A percentile compares a stretch with the other conserved stretches of the same genome.
phyloP scores from a whole-genome alignment of 1,284 basidiomycete species.

The Xerocomus nothofagi region DNA sequence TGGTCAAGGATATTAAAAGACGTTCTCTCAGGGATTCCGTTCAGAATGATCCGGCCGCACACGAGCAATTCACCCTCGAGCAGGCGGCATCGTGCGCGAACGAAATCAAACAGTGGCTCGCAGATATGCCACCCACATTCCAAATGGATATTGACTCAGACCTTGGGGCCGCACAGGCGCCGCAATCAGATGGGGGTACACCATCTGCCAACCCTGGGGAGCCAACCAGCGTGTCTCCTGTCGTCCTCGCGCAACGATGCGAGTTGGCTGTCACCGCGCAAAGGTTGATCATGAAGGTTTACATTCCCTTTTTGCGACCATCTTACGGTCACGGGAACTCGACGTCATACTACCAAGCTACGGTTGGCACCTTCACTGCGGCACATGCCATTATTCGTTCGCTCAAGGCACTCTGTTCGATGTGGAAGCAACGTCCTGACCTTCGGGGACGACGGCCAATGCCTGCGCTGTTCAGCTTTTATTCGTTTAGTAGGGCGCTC shows the following conservation, averaged over 20 bases:
- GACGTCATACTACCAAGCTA: conserved; percentile 45
- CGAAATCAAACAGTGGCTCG: conserved; percentile 55
- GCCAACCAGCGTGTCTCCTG: conserved; percentile 29
- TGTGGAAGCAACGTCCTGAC: conserved; percentile 38
- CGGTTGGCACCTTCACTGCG: conserved; percentile 56
- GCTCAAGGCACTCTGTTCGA: conserved; percentile 42
- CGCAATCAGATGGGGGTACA: conserved; percentile 10
- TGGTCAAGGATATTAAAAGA: conserved; percentile 51
- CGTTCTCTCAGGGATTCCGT: conserved; percentile 42
- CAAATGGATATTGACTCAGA: conserved; percentile 38
- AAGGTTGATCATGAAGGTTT: conserved; percentile 59
- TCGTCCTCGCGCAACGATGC: conserved; percentile 50
- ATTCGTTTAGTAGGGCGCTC: conserved; percentile 57
- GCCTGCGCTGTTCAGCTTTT: conserved; percentile 54
- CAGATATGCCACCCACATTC: conserved; percentile 47
- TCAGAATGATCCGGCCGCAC: conserved; percentile 31
- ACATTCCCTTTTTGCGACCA: conserved; percentile 60
- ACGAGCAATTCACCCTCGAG: conserved; percentile 49
- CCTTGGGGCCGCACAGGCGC: conserved; percentile 17
- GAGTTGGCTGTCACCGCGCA: conserved; percentile 62
- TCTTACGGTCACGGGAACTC: conserved; percentile 25
- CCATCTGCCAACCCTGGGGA: conserved; percentile 15
- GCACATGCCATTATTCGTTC: conserved; percentile 60
- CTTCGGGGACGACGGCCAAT: conserved; percentile 26
- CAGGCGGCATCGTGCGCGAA: conserved; percentile 55